phyloP scores from a whole-genome alignment of 352 stramenopile species.

The Phytophthora rubi region DNA sequence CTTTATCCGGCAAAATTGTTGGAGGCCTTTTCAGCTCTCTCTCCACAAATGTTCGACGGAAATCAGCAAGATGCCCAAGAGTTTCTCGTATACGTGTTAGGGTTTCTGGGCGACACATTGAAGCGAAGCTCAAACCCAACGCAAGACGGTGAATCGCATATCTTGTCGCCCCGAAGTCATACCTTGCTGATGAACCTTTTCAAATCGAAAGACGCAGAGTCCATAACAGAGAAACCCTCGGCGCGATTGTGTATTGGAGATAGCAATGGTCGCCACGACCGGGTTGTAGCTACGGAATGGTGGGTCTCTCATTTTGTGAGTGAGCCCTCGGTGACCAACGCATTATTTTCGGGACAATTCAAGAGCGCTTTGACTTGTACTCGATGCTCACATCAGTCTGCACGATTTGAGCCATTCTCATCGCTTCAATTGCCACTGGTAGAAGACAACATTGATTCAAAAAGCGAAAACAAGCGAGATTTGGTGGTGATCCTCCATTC shows the following conservation, averaged over 20 bases:
- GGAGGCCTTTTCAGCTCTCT: slow-evolving; percentile 69
- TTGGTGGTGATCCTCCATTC: slow-evolving; percentile 50
- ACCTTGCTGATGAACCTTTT: slow-evolving; percentile 35
- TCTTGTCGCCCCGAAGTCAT: slow-evolving; percentile 43
- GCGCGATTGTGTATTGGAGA: slow-evolving; percentile 65
- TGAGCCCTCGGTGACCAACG: slow-evolving; percentile 95
- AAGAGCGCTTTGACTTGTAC: slow-evolving; percentile 93
- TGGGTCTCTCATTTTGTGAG: slow-evolving; percentile 96
- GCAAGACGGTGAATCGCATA: slow-evolving; percentile 57
- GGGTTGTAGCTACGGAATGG: slow-evolving; percentile 95
- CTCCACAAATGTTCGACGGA: slow-evolving; percentile 90
- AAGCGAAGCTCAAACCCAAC: slow-evolving; percentile 50
- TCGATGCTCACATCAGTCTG: slow-evolving; percentile 83
- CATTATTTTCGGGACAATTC: slow-evolving; percentile 97
- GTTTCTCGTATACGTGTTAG: slow-evolving; percentile 92
- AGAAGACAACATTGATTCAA: slow-evolving; percentile 2
- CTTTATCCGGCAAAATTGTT: slow-evolving; percentile 77
- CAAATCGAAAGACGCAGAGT: slow-evolving; percentile 8
- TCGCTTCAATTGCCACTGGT: slow-evolving; percentile 68
- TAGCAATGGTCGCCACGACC: slow-evolving; percentile 93
- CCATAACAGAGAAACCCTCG: not conserved
- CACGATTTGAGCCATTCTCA: slow-evolving; percentile 91
- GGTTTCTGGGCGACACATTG: slow-evolving; percentile 94
- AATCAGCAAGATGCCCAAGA: slow-evolving; percentile 97
- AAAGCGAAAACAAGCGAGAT: slow-evolving; percentile 17